Base-by-base conservation (phyloP, 2,329 filamentous ascomycete species). In the Aspergillus sclerotialis region DNA sequence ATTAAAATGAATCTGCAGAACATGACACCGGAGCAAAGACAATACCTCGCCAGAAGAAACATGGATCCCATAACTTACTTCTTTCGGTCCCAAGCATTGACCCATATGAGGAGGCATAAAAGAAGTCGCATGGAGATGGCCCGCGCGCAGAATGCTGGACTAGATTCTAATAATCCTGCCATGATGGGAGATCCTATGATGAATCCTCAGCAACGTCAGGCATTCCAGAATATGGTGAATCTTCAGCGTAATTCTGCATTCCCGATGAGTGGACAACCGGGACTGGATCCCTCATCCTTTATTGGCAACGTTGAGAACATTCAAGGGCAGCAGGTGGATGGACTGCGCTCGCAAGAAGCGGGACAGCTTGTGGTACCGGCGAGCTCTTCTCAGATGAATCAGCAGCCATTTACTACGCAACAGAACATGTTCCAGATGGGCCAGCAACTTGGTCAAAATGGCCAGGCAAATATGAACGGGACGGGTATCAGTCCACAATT, bases 311-410 rank as follows among this genome's bases (percentile, higher is more conserved):
- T 78, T 43, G 70, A 73, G 36, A 72, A 75, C 28, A 69, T 79
- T 25, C 65, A 76, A 37, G 72, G 70, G 17, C 76, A 79, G 45
- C 77, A 80, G 55, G 71, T 70, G 26, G 76, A 77, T 43, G 76
- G 74, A n/a, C 56, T 78, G 44, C 73, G 75, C 33, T 70, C 71
- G 11, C 73, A 77, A 47, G 73, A 79, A 53, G 72, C 72, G 31
- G 77, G 77, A 7, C 73, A 78, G 42, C 61, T 73, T 27, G 76
- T 80, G n/a, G 77, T 81, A 3, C 77, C 77, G 7, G 77, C 75
- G 5, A 81, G 75, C 54, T 75, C 72, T 47, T 73, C 73, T 33
- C 65, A 67, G 40, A 70, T 67, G 44, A 56, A 60, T 28, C 60
- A 63, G 29, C 50, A 53, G 13, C 57, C 57, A n/a, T 63, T 64